Percentiles rank a stretch among this genome's conserved stretches.
Evolutionary conservation across 192 early-diverging fungal genomes (phyloP).

Genomic region (Chytriomyces sp.): DNA sequence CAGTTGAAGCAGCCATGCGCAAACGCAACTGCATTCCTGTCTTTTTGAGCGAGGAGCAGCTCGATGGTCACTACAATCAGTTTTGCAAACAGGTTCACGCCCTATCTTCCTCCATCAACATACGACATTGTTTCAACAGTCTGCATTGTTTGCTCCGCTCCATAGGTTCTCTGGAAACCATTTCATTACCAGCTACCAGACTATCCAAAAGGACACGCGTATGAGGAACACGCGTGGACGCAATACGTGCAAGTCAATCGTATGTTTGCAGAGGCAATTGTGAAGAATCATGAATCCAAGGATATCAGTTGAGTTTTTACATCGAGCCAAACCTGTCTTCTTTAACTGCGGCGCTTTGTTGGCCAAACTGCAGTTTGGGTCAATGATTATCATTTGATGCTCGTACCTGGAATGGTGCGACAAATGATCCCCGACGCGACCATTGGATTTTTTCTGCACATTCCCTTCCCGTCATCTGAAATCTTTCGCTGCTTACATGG

Average conservation of each 20-base stretch:
- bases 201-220: conserved; percentile 77
- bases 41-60: conserved; percentile 74
- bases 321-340: conserved; percentile 15
- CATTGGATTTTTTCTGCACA: conserved; percentile 96
- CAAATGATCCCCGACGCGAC: conserved; percentile 80
- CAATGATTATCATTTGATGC: conserved; percentile 97
- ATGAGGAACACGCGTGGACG: conserved; percentile 80
- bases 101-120: neutral
- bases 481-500: conserved; percentile 89
- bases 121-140: neutral
- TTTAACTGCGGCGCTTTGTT: neutral
- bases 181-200: conserved; percentile 95
- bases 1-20: neutral
- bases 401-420: conserved; percentile 86
- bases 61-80: conserved; percentile 90
- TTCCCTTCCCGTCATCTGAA: conserved; percentile 95
- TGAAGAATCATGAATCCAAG: conserved; percentile 71
- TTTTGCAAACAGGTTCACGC: conserved; percentile 89
- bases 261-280: conserved; percentile 81
- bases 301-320: conserved; percentile 80
- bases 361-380: conserved; percentile 76
- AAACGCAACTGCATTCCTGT: conserved; percentile 74
- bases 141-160: neutral
- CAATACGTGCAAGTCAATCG: conserved; percentile 83
- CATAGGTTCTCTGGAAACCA: conserved; percentile 90